Conservation (phyloP, 1,284 basidiomycete species). For the Xerocomus minutiporus region DNA sequence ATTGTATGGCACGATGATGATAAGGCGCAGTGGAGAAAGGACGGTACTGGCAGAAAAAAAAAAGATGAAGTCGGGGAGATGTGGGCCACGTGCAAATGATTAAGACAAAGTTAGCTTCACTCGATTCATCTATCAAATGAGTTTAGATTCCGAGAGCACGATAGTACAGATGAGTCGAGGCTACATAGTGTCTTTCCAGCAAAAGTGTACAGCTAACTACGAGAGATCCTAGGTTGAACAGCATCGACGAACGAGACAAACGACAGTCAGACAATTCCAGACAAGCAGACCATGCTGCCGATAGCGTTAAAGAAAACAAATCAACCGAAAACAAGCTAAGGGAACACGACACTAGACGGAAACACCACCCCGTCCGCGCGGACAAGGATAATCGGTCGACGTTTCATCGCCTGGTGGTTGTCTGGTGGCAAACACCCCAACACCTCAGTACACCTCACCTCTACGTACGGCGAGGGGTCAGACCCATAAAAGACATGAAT, state of each 20-base stretch:
- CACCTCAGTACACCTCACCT: constrained; percentile 88
- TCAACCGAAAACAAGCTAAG: constrained; percentile 39
- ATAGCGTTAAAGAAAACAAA: constrained; percentile 27
- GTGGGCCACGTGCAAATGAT: constrained; percentile 13
- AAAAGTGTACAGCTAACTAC: constrained; percentile 32
- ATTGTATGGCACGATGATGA: constrained; percentile 6
- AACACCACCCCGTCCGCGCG: constrained; percentile 88
- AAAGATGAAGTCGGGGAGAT: constrained; percentile 4
- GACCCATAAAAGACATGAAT: constrained; percentile 85
- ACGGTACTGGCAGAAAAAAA: constrained; percentile 8
- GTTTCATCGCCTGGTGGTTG: constrained; percentile 54
- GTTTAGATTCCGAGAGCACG: constrained; percentile 19
- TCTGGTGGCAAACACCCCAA: constrained; percentile 73
- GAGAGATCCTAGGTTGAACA: constrained; percentile 31
- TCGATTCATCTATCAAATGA: background rate
- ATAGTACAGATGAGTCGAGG: constrained; percentile 27
- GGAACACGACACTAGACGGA: constrained; percentile 84
- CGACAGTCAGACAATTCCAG: constrained; percentile 21
- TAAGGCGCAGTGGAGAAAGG: constrained; percentile 21
- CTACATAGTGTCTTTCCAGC: constrained; percentile 31
- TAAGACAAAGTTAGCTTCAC: no score
- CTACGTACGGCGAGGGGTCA: constrained; percentile 81
- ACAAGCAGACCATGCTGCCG: constrained; percentile 30
- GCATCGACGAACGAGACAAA: constrained; percentile 19
- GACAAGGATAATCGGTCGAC: constrained; percentile 79